Percentiles rank a stretch among this genome's conserved stretches.
Evolutionary conservation across 805 yeast genomes (phyloP).

Genomic region (Tetrapisispora taiwanensis): DNA sequence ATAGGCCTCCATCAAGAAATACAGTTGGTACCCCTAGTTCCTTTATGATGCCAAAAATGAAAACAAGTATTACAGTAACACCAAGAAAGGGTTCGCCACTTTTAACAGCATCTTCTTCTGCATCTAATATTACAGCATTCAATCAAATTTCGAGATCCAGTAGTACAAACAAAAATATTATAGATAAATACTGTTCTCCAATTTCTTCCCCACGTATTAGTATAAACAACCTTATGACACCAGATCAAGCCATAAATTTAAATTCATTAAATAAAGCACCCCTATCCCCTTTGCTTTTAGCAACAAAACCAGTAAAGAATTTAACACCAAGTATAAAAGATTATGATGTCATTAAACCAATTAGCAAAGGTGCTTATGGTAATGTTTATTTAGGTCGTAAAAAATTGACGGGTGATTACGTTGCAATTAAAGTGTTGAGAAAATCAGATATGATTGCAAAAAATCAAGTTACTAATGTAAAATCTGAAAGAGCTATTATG

Average conservation of each 20-base stretch:
- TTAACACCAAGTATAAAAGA: conserved; percentile 70
- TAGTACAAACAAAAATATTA: conserved; percentile 14
- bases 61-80: conserved; percentile 29
- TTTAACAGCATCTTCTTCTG: conserved; percentile 2
- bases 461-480: conserved; percentile 90
- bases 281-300: conserved; percentile 67
- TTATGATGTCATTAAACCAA: conserved; percentile 84
- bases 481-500: conserved; percentile 94
- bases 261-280: conserved; percentile 44
- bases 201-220: conserved; percentile 46
- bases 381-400: conserved; percentile 81
- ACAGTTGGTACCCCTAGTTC: background rate
- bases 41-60: conserved; percentile 14
- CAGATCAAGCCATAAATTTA: conserved; percentile 22
- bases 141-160: conserved; percentile 2
- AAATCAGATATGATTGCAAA: conserved; percentile 95
- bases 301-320: conserved; percentile 46
- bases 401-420: conserved; percentile 83
- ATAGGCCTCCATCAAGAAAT: background rate
- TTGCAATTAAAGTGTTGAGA: conserved; percentile 84
- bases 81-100: conserved; percentile 54
- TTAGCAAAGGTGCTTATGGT: conserved; percentile 96
- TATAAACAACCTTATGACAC: conserved; percentile 32
- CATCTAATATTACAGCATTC: background rate
- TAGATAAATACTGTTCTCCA: conserved; percentile 34